phyloP scores from a whole-genome alignment of 2,329 filamentous ascomycete genomes.

The Exophiala xenobiotica region DNA sequence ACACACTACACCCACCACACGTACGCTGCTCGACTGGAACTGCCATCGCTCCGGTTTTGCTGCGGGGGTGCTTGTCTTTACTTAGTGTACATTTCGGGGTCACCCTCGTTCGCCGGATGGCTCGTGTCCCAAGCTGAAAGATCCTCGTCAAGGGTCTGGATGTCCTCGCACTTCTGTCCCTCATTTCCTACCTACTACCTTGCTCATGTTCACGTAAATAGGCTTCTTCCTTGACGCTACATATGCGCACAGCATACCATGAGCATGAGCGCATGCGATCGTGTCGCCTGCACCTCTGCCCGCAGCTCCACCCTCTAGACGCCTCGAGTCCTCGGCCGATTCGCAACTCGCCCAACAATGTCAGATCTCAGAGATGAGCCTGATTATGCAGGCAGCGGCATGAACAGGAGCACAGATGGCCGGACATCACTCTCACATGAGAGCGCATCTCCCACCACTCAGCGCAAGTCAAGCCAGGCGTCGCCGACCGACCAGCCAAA shows the following conservation, averaged over 20 bases:
- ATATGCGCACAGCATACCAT: background rate
- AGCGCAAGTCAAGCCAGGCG: conserved; percentile 24
- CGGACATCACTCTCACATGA: conserved; percentile 26
- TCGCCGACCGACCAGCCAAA: conserved; percentile 61
- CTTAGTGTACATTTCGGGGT: too few species aligned
- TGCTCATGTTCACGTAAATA: conserved; percentile 6
- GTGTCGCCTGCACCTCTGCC: conserved; percentile 12
- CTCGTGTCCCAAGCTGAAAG: too few species aligned
- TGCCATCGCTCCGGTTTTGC: too few species aligned
- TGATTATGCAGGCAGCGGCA: conserved; percentile 25
- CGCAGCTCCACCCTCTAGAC: conserved; percentile 12
- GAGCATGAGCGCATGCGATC: conserved; percentile 19
- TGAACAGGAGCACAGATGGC: conserved; percentile 20
- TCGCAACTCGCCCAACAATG: conserved; percentile 26
- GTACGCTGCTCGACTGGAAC: too few species aligned
- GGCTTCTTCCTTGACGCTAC: background rate
- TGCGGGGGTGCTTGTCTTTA: too few species aligned
- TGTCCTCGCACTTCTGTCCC: background rate
- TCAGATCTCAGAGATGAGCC: conserved; percentile 30
- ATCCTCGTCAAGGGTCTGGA: background rate
- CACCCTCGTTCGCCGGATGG: too few species aligned
- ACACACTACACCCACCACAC: too few species aligned
- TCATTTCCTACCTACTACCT: conserved; percentile 1
- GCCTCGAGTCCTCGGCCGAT: conserved; percentile 11
- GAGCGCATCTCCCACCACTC: conserved; percentile 21